Evolutionary conservation across 148 eudicot genomes (phyloP).

Genomic region (Talinum fruticosum): DNA sequence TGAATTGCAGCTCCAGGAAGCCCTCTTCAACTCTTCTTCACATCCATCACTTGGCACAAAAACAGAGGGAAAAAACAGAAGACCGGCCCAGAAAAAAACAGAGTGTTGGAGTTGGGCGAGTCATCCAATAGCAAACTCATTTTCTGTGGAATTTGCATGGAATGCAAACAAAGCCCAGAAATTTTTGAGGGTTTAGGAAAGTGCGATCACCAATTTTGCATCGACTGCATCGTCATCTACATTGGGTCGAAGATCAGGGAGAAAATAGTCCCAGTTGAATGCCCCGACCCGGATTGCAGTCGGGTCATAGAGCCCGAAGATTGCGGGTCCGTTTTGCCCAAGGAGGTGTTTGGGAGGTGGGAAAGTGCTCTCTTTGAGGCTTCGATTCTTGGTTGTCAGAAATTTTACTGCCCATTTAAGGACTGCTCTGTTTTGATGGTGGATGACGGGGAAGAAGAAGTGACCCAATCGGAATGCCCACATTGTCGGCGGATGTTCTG

Average conservation of each 20-base stretch:
- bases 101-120: conserved; percentile 12
- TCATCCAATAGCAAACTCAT: conserved; percentile 22
- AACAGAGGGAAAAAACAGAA: not conserved
- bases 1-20: conserved; percentile 54
- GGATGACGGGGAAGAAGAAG: conserved; percentile 21
- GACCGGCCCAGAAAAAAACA: not conserved
- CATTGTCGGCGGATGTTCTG: conserved; percentile 53
- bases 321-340: conserved; percentile 27
- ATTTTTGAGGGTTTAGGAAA: conserved; percentile 28
- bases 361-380: conserved; percentile 40
- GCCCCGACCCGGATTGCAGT: conserved; percentile 36
- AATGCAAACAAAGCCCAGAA: conserved; percentile 32
- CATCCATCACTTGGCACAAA: not conserved
- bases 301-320: conserved; percentile 24
- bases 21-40: conserved; percentile 32
- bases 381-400: conserved; percentile 30
- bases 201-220: conserved; percentile 52
- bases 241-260: conserved; percentile 36
- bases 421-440: conserved; percentile 54
- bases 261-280: conserved; percentile 12
- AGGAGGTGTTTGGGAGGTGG: conserved; percentile 40
- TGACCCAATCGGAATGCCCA: conserved; percentile 44
- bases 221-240: conserved; percentile 39
- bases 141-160: conserved; percentile 63
- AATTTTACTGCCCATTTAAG: conserved; percentile 52